Evolutionary conservation across 345 rosid species (phyloP).

Genomic region (Pistacia vera): DNA sequence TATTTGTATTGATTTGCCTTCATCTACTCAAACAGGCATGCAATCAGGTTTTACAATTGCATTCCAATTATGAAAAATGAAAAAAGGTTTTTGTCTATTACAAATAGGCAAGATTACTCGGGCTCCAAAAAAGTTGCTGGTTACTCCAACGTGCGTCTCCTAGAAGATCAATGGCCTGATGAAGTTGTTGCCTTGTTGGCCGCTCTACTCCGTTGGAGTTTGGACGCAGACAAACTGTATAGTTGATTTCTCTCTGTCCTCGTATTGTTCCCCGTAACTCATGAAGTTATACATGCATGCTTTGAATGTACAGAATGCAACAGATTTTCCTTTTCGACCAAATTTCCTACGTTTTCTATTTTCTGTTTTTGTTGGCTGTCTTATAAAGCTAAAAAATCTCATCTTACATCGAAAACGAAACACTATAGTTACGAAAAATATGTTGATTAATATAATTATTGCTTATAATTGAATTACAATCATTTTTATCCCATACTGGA

Average conservation of each 20-base stretch:
- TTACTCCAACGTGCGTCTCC: neutral
- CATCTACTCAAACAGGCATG: constrained; percentile 37
- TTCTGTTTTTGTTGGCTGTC: neutral
- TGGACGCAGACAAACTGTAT: neutral
- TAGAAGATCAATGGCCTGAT: neutral
- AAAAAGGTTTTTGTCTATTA: neutral
- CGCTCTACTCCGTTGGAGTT: neutral
- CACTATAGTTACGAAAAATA: neutral
- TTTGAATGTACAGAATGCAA: neutral
- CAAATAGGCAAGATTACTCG: neutral
- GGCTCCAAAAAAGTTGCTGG: neutral
- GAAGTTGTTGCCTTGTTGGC: neutral
- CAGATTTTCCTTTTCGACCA: neutral
- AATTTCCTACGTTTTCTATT: neutral
- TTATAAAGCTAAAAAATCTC: neutral
- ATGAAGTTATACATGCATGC: neutral
- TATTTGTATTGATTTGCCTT: constrained; percentile 54
- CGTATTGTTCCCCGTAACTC: neutral
- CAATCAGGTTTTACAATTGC: constrained; percentile 11
- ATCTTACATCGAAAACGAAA: neutral
- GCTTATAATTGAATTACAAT: neutral
- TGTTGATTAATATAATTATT: neutral
- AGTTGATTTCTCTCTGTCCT: neutral
- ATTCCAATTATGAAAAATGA: constrained; percentile 14
- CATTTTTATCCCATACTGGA: neutral